These are phyloP conservation scores for Penicillium brevicompactum DNA, from an alignment of 2,329 filamentous ascomycete genomes.

Conservation along the genomic window DNA sequence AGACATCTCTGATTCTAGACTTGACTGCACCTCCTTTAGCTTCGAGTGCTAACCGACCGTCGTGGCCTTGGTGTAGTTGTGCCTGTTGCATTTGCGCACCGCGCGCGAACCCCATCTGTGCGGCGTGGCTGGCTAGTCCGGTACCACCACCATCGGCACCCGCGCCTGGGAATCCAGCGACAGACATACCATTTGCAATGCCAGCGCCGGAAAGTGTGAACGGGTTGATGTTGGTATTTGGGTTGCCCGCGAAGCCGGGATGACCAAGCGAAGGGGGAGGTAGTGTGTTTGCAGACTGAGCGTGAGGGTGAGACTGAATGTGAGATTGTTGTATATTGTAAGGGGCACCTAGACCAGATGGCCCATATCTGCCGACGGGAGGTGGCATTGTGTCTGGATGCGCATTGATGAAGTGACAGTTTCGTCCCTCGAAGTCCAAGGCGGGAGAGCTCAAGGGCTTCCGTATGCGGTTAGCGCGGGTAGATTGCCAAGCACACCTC, in stretches of 20 bases:
- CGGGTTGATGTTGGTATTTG: conserved; percentile 68
- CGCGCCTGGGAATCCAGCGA: conserved; percentile 58
- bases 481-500: conserved; percentile 31
- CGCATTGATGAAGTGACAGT: conserved; percentile 22
- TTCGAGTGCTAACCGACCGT: conserved; percentile 56
- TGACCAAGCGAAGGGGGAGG: conserved; percentile 65
- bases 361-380: conserved; percentile 60
- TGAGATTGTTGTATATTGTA: conserved; percentile 56
- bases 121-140: conserved; percentile 82
- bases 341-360: conserved; percentile 60
- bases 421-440: conserved; percentile 33
- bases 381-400: conserved; percentile 54
- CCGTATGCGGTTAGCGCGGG: conserved; percentile 36
- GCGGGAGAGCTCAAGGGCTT: conserved; percentile 26
- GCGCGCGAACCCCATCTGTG: conserved; percentile 83
- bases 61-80: conserved; percentile 51
- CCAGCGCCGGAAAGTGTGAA: conserved; percentile 58
- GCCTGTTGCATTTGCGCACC: conserved; percentile 67
- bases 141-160: conserved; percentile 60
- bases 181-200: conserved; percentile 58
- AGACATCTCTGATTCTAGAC: conserved; percentile 90
- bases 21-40: conserved; percentile 63
- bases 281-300: conserved; percentile 51
- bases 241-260: conserved; percentile 66
- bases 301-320: conserved; percentile 44